Conservation (phyloP, 768 basidiomycete species). For the Mycena venus region DNA sequence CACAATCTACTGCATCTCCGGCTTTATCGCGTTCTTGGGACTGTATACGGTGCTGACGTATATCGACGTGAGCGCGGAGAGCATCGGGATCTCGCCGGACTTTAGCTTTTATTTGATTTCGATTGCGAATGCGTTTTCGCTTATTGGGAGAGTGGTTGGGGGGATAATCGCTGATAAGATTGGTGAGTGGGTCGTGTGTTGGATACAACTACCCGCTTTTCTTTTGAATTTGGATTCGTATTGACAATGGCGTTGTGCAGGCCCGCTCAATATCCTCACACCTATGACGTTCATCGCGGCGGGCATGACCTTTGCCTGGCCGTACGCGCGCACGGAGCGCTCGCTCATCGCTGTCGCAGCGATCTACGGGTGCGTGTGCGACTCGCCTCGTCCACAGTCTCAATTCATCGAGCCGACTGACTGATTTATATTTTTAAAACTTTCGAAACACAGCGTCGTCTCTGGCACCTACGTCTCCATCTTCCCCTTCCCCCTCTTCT, state of each 20-base stretch:
- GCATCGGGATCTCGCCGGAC: slow-evolving; percentile 58
- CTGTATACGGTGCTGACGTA: slow-evolving; percentile 74
- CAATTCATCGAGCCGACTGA: background rate
- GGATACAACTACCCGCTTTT: too few species aligned
- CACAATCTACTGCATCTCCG: slow-evolving; percentile 63
- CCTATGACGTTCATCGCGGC: slow-evolving; percentile 66
- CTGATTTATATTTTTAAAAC: background rate
- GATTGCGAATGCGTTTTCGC: slow-evolving; percentile 72
- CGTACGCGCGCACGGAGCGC: slow-evolving; percentile 58
- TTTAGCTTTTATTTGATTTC: slow-evolving; percentile 72
- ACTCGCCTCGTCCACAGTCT: slow-evolving; percentile 36
- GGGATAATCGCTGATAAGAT: slow-evolving; percentile 65
- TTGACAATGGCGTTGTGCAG: slow-evolving; percentile 43
- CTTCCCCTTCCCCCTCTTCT: slow-evolving; percentile 59
- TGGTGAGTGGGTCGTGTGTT: too few species aligned
- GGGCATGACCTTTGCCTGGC: slow-evolving; percentile 72
- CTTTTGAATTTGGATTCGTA: background rate
- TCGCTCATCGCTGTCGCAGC: slow-evolving; percentile 62
- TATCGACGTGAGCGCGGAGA: slow-evolving; percentile 65
- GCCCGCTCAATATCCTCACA: slow-evolving; percentile 69
- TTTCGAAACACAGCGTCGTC: slow-evolving; percentile 49
- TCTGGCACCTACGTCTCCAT: slow-evolving; percentile 66
- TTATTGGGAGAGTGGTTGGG: slow-evolving; percentile 64
- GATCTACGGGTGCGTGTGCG: slow-evolving; percentile 77
- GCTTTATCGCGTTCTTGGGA: slow-evolving; percentile 55